These are phyloP conservation scores for Crassisporium funariophilum DNA, from an alignment of 768 basidiomycete genomes.

Conservation along the genomic window DNA sequence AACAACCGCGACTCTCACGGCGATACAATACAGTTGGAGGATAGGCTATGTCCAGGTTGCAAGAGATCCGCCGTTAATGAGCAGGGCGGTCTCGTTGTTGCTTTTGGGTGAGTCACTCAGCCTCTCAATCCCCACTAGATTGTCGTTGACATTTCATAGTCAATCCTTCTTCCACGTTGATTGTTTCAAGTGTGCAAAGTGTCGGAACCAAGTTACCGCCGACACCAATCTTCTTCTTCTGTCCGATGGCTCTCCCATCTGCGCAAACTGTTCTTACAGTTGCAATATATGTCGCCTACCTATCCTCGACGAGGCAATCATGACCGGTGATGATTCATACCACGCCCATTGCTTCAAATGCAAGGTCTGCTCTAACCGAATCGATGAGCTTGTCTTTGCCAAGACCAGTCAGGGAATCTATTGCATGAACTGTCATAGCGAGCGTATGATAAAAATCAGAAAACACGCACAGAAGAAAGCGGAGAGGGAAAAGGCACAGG, in stretches of 20 bases:
- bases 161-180: conserved; percentile 94
- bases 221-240: conserved; percentile 97
- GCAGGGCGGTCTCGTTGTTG: conserved; percentile 86
- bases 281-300: conserved; percentile 94
- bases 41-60: conserved; percentile 81
- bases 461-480: conserved; percentile 90
- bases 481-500: conserved; percentile 56
- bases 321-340: conserved; percentile 99
- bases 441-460: conserved; percentile 91
- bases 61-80: conserved; percentile 79
- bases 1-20: conserved; percentile 28
- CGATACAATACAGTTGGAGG: too few relatives aligned
- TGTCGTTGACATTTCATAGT: conserved; percentile 39
- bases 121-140: conserved; percentile 3
- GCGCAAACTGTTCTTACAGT: conserved; percentile 89
- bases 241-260: conserved; percentile 97
- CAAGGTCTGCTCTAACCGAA: conserved; percentile 89
- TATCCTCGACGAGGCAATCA: conserved; percentile 98
- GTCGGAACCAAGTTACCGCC: conserved; percentile 87
- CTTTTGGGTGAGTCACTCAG: conserved; percentile 77
- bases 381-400: conserved; percentile 97
- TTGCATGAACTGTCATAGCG: conserved; percentile 98
- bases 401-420: conserved; percentile 99
- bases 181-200: conserved; percentile 98
- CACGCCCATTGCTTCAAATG: conserved; percentile 99